Evolutionary conservation across 148 eudicot species (phyloP), one percentile per base, ranked within the genome.

Genomic region (Gaultheria prostrata): DNA sequence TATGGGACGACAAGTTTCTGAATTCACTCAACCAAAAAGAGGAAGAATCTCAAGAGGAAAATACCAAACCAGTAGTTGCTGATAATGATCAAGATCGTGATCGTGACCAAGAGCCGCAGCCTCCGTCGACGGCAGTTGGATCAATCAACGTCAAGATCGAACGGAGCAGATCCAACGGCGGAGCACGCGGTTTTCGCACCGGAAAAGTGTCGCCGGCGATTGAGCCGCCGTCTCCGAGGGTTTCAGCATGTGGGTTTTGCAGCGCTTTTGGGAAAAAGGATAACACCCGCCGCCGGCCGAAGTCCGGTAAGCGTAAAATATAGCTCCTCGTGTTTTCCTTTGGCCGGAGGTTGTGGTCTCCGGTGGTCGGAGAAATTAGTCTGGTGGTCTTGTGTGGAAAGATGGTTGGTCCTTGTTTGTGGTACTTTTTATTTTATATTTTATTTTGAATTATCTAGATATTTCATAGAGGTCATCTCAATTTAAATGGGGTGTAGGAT

Each of bases 161-260:
- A 30, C 85, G 93, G 82, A 90, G 91, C 85, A 82, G 87, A 87
- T 91, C 93, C 79, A 86, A 74, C 85, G 89, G 91, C 56, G 91
- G 86, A 1, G 88, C 83, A 53, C 80, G 90, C 4, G 89, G 74
- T 0, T 89, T 46, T 71, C 86, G 90, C 9, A 86, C 91, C 54
- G 91, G 90, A 7, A 89, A 56, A 79, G 90, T 87, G 49, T 83
- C 90, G 12, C 90, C 91, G 80, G 88, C 93, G 21, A 81, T 88
- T 4, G 93, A 91, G 76, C 93, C 91, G 85, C 91, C 93, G 72
- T 91, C 93, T 3, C 93, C 93, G 12, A 86, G 81, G 80, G 85
- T 91, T 8, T 89, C 93, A 6, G 93, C 88, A 0, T 91, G 91
- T 78, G 93, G 91, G 6, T 87, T 83, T 51, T 91, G 93, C 78